Percentiles rank a stretch among this genome's conserved stretches.
Conservation (phyloP, 2,329 filamentous ascomycete species). For the Diatrype stigma region DNA sequence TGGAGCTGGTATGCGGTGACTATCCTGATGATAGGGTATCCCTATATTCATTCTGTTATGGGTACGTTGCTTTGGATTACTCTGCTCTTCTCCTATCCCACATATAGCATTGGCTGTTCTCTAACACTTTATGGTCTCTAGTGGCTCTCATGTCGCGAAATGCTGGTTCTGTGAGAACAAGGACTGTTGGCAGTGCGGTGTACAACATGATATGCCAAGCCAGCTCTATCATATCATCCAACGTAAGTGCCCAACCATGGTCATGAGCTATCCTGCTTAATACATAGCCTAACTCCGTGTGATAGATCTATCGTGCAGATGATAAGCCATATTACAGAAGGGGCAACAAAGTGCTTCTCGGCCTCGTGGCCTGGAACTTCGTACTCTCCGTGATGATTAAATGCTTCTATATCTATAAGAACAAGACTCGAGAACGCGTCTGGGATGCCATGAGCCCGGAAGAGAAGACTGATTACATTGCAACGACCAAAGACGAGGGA, state of each 20-base stretch:
- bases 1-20: slow-evolving; percentile 40
- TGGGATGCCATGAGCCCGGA: slow-evolving; percentile 44
- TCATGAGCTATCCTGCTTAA: no score
- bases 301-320: slow-evolving; percentile 43
- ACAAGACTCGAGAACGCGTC: slow-evolving; percentile 36
- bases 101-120: no score
- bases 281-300: no score
- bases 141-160: slow-evolving; percentile 39
- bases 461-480: slow-evolving; percentile 43
- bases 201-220: slow-evolving; percentile 45
- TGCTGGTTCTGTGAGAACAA: slow-evolving; percentile 50
- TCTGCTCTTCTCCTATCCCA: slow-evolving; percentile 35
- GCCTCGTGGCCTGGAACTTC: slow-evolving; percentile 43
- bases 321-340: slow-evolving; percentile 49
- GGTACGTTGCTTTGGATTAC: slow-evolving; percentile 19
- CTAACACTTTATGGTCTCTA: no score
- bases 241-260: slow-evolving; percentile 5
- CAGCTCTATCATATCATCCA: slow-evolving; percentile 23
- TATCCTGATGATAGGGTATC: slow-evolving; percentile 41
- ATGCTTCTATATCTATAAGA: slow-evolving; percentile 45
- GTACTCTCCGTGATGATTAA: slow-evolving; percentile 44
- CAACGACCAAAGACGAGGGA: slow-evolving; percentile 36
- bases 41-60: slow-evolving; percentile 41
- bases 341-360: slow-evolving; percentile 50
- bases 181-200: slow-evolving; percentile 51